phyloP scores from a whole-genome alignment of 2,329 filamentous ascomycete species.

The Botrytis deweyae region DNA sequence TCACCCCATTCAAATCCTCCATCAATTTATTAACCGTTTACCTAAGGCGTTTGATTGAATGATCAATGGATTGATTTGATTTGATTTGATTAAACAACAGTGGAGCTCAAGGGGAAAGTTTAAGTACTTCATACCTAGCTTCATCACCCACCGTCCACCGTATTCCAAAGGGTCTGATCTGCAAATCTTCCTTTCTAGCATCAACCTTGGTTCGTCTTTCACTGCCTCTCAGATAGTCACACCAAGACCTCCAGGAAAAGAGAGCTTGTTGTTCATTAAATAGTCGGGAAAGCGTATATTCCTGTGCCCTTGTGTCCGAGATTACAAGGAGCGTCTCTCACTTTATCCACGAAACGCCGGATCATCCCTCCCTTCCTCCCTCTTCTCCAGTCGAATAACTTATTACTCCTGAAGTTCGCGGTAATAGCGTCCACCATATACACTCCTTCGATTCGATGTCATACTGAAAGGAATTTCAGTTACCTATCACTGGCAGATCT shows the following conservation, averaged over 20 bases:
- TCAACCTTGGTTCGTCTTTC: slow-evolving; percentile 9
- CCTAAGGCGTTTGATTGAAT: slow-evolving; percentile 4
- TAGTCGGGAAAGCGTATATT: background rate
- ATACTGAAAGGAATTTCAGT: slow-evolving; percentile 21
- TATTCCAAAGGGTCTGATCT: slow-evolving; percentile 21
- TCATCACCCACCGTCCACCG: slow-evolving; percentile 8
- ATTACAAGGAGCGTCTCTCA: slow-evolving; percentile 1
- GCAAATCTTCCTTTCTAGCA: slow-evolving; percentile 17
- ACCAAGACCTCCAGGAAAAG: background rate
- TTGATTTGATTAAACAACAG: slow-evolving; percentile 11
- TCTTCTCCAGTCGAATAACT: background rate
- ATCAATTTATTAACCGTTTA: background rate
- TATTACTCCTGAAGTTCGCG: slow-evolving; percentile 17
- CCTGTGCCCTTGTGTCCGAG: background rate
- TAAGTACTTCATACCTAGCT: slow-evolving; percentile 11
- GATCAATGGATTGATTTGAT: slow-evolving; percentile 12
- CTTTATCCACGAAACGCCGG: slow-evolving; percentile 2
- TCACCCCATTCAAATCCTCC: background rate
- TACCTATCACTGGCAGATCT: slow-evolving; percentile 15
- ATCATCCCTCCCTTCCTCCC: background rate
- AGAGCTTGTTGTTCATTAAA: background rate
- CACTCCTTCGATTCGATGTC: slow-evolving; percentile 17
- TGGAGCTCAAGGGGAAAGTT: slow-evolving; percentile 9
- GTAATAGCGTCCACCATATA: slow-evolving; percentile 15
- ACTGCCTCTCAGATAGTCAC: background rate